Base-by-base conservation (phyloP, 257 asterid genomes). In the Nicotiana undulata region DNA sequence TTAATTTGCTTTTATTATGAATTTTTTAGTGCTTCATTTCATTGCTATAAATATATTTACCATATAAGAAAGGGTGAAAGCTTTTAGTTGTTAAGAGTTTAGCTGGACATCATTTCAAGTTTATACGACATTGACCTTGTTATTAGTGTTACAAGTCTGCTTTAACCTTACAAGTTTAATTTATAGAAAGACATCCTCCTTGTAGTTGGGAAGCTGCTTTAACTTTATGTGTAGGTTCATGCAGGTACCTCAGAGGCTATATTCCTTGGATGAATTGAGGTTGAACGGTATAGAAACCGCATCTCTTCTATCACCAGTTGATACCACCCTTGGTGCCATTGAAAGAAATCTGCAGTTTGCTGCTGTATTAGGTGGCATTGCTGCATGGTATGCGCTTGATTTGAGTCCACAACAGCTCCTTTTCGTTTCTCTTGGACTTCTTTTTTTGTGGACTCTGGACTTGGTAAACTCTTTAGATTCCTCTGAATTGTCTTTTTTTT, bases 211-310 rank as follows among this genome's bases (percentile, higher is more conserved):
- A 55, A 59, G 20, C 77, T 74, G 76, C 84, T 77, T 83, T 63
- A 72, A 51, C 55, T 79, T 64, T 24, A 78, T 32, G 64, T 81
- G 81, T 88, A 79, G 84, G 80, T 51, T 75, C 77, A 34, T 90
- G 89, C 97, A 95, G 99, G 91, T 95, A 83, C 99, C 99, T 10
- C 97, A 91, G 86, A 91, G 98, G 85, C 93, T 95, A n/a, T 95
- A 95, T 88, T 88, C 97, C 4, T 83, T 92, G 85, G 99, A 95
- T 87, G 99, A 95, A 83, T 75, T 95, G 78, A 91, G 81, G 84
- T 83, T 95, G 93, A 95, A 95, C 75, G 98, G 99, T 67, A 93
- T 95, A 17, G 94, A 90, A 84, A 80, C 98, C 4, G 72, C 82
- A 5, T 87, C 97, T 80, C 93, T 95, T 75, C 88, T 95, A 16